These are phyloP conservation scores for Bruguiera hainesii DNA, from an alignment of 441 rosid species.

Conservation along the genomic window DNA sequence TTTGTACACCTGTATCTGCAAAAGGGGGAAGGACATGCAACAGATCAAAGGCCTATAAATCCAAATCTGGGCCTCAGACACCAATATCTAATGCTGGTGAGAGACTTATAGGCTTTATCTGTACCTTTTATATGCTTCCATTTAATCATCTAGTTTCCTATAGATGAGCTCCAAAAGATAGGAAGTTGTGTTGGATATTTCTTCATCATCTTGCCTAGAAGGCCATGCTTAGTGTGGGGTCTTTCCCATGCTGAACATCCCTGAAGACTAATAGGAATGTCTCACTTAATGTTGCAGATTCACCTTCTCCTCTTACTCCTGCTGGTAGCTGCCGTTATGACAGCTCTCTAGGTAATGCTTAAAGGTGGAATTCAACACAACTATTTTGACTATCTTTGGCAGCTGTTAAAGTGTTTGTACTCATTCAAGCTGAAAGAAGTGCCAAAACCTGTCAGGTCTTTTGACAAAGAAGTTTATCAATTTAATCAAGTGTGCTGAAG, in stretches of 20 bases:
- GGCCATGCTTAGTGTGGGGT: slow-evolving; percentile 7
- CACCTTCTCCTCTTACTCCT: slow-evolving; percentile 67
- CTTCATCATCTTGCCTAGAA: slow-evolving; percentile 2
- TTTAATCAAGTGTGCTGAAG: slow-evolving; percentile 75
- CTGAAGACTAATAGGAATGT: slow-evolving; percentile 11
- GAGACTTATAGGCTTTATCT: slow-evolving; percentile 9
- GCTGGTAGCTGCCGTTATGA: slow-evolving; percentile 88
- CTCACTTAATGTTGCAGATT: slow-evolving; percentile 52
- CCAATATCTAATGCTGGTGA: slow-evolving; percentile 65
- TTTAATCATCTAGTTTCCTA: not conserved
- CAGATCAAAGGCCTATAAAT: slow-evolving; percentile 57
- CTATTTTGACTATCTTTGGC: not conserved
- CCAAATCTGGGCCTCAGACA: slow-evolving; percentile 56
- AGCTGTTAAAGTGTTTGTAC: slow-evolving; percentile 14
- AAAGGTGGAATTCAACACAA: not conserved
- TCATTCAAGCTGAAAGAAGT: slow-evolving; percentile 20
- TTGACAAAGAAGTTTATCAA: slow-evolving; percentile 84
- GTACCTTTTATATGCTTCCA: not conserved
- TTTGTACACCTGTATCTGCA: slow-evolving; percentile 64
- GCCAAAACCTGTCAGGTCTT: slow-evolving; percentile 50
- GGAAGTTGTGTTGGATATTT: not conserved
- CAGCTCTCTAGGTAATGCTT: slow-evolving; percentile 73
- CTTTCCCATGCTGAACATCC: slow-evolving; percentile 11
- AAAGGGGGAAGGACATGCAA: slow-evolving; percentile 58
- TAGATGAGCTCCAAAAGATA: too few relatives aligned